Evolutionary conservation across 352 stramenopile genomes (phyloP), one percentile per base, ranked within the genome.

Genomic region (Globisporangium orthogonon): DNA sequence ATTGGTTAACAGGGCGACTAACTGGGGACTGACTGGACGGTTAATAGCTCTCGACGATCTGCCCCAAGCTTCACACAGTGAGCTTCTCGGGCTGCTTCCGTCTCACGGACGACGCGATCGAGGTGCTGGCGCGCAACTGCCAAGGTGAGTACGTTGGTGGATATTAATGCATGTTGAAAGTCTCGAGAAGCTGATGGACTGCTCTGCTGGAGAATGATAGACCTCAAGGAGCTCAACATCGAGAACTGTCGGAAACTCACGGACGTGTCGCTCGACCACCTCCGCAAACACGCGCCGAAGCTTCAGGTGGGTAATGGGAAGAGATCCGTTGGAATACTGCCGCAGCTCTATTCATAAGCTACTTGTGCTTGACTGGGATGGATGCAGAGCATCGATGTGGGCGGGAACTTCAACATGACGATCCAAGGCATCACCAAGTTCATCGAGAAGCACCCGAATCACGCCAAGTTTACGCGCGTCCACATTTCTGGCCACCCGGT

Each of bases 361-460:
- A 23, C 23, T 13, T 47, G 23, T 35, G n/a, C 28, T 29, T 18
- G 18, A 37, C 15, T 44, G 2, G 23, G 13, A 45, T 29, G 7
- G 4, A 15, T 23, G n/a, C 48, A 95, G 83, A 88, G 83, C 61
- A 82, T 96, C 53, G 86, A 96, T 48, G 53, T 96, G 3, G 81
- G 86, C 14, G 86, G 86, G 7, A 87, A 94, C 64, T 94, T 94
- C 60, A 96, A 96, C 66, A 96, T 96, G 86, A 94, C 85, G 33
- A 76, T 96, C 58, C 48, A 66, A 11, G 86, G 79, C 40, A 89
- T 96, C 65, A 94, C 82, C 10, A 91, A 90, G 66, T 72, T 96
- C 31, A 90, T 96, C 58, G 86, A 96, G 53, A 91, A 89, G 65
- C 86, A 96, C 51, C 83, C 81, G 47, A 96, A 96, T 56, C 86